Evolutionary conservation across 352 stramenopile genomes (phyloP), one percentile per base, ranked within the genome.

Genomic region (Pythium aquatile): DNA sequence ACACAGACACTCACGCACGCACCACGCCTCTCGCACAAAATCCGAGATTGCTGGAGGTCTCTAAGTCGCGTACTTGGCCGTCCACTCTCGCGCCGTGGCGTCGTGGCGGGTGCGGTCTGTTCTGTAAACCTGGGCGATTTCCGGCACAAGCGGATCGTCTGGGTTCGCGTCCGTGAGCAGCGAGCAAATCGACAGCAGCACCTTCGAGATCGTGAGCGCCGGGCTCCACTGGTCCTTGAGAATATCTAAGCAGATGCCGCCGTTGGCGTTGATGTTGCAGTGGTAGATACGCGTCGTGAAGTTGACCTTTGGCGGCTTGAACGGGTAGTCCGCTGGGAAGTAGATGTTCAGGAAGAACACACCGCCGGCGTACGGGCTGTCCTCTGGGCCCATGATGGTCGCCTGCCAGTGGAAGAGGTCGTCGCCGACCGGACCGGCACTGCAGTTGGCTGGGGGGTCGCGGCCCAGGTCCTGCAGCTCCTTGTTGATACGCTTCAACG

Each of bases 261-360:
- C 98, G 83, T 99, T 99, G 51, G 94, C 97, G 78, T 99, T 99
- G 78, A 99, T 99, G 94, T 99, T 99, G 83, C 96, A 99, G 79
- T 99, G 98, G 77, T 99, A 99, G 67, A 99, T 99, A 78, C 96
- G 96, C 68, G 98, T 99, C 61, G 94, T 99, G 80, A 99, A 99
- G 79, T 98, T 98, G 48, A 99, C 96, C 68, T 96, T 98, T 60
- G 97, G 97, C 32, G 97, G 96, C 88, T 99, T 99, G 83, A 99
- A 99, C 48, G 98, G 98, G 86, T 99, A 99, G 77, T 99, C 97
- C 40, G 96, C 96, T 55, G 97, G 96, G 78, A 99, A 99, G 81
- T 99, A 97, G 75, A 99, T 99, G 81, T 99, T 98, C 40, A 99
- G 39, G 74, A 99, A 99, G 86, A 99, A 99, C 55, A 99, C 97